These are phyloP conservation scores for Nothophoma quercina DNA, from an alignment of 2,329 filamentous ascomycete genomes.

Conservation along the genomic window DNA sequence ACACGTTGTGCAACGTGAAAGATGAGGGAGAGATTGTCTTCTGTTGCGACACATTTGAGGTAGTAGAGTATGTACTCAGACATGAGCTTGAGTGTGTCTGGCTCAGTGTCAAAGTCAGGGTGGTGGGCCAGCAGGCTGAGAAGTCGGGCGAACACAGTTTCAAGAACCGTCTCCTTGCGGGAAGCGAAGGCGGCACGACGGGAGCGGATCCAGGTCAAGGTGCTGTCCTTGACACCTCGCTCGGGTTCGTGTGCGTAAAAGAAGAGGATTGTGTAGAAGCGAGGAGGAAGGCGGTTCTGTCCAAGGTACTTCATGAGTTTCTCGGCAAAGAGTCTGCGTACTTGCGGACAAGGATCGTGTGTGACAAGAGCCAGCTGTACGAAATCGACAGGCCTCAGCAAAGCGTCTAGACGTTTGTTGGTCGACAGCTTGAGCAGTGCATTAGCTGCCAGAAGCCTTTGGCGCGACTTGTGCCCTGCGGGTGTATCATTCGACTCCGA, in stretches of 20 bases:
- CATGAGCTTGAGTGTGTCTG: slow-evolving; percentile 79
- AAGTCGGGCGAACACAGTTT: slow-evolving; percentile 80
- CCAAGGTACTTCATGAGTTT: slow-evolving; percentile 92
- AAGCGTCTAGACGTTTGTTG: slow-evolving; percentile 75
- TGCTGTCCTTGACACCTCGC: slow-evolving; percentile 73
- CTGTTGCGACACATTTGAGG: slow-evolving; percentile 79
- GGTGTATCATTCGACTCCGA: slow-evolving; percentile 77
- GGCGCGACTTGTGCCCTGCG: slow-evolving; percentile 76
- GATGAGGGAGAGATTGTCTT: slow-evolving; percentile 86
- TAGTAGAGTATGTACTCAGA: slow-evolving; percentile 91
- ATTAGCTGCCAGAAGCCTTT: slow-evolving; percentile 82
- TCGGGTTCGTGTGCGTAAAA: slow-evolving; percentile 90
- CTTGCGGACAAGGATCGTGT: slow-evolving; percentile 77
- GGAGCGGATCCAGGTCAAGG: slow-evolving; percentile 88
- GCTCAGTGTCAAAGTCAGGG: slow-evolving; percentile 75
- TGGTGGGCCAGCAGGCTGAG: slow-evolving; percentile 92
- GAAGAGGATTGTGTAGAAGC: slow-evolving; percentile 92
- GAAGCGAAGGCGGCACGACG: slow-evolving; percentile 72
- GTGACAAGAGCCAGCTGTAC: slow-evolving; percentile 81
- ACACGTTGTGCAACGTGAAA: slow-evolving; percentile 92
- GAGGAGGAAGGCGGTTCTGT: slow-evolving; percentile 70
- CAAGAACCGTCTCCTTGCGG: slow-evolving; percentile 69
- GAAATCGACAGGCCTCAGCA: slow-evolving; percentile 77
- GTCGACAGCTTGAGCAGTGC: slow-evolving; percentile 83
- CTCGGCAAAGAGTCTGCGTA: slow-evolving; percentile 80